Percentiles rank a stretch among this genome's conserved stretches.
phyloP scores from a whole-genome alignment of 768 basidiomycete genomes.

The Boletus eberwhitei region DNA sequence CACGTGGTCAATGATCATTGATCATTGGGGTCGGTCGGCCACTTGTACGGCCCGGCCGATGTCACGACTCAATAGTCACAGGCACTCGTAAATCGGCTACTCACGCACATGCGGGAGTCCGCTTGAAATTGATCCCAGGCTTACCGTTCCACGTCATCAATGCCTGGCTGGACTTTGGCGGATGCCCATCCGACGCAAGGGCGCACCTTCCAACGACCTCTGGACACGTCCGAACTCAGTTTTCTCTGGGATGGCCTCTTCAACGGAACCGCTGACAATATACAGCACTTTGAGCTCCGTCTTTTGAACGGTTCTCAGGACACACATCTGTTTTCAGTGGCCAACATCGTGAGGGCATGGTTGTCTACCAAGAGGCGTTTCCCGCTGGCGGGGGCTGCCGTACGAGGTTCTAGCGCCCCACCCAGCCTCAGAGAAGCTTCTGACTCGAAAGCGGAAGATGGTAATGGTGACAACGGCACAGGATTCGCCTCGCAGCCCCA shows the following conservation, averaged over 20 bases:
- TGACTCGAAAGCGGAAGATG: not conserved
- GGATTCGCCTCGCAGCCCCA: constrained; percentile 13
- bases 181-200: constrained; percentile 1
- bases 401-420: constrained; percentile 22
- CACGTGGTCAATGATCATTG: not conserved
- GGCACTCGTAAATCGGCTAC: not conserved
- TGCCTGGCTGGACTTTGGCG: constrained; percentile 17
- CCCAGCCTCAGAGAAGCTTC: not conserved
- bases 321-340: constrained; percentile 24
- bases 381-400: constrained; percentile 45
- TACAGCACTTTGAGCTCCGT: constrained; percentile 30
- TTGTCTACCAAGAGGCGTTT: constrained; percentile 43
- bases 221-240: constrained; percentile 38
- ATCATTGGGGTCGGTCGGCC: not conserved
- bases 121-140: too few species aligned
- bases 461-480: not conserved
- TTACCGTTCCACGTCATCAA: not conserved
- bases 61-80: not conserved
- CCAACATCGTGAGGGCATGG: constrained; percentile 45
- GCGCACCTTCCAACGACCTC: constrained; percentile 33
- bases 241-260: constrained; percentile 44
- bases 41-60: not conserved
- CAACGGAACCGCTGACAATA: constrained; percentile 42
- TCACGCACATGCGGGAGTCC: not conserved
- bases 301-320: constrained; percentile 27